Conservation (phyloP, 108 stramenopile species). For the Nitzschia palea region DNA sequence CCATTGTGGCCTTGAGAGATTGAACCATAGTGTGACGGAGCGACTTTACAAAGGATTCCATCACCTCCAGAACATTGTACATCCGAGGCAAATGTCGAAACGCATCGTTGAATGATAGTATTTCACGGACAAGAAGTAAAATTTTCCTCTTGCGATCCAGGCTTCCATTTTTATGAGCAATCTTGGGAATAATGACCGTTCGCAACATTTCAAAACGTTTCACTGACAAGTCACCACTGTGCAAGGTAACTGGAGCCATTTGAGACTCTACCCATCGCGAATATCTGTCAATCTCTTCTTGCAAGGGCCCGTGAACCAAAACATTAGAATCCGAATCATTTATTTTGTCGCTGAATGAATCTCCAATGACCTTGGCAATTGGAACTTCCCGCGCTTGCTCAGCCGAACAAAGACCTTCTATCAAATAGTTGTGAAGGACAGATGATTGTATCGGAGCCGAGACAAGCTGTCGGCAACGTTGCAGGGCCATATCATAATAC, state of each 20-base stretch:
- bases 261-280: slow-evolving; percentile 13
- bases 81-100: neutral
- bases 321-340: neutral
- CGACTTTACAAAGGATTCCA: neutral
- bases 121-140: neutral
- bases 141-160: neutral
- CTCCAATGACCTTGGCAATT: slow-evolving; percentile 9
- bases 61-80: neutral
- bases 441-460: neutral
- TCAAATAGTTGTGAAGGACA: slow-evolving; percentile 19
- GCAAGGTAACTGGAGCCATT: neutral
- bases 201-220: neutral
- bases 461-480: slow-evolving; percentile 9
- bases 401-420: slow-evolving; percentile 7
- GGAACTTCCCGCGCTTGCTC: neutral
- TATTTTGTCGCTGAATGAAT: neutral
- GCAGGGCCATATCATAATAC: neutral
- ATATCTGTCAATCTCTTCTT: slow-evolving; percentile 32
- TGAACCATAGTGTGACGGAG: neutral
- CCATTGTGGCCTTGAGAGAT: slow-evolving; percentile 4
- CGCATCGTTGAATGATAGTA: neutral
- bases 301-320: slow-evolving; percentile 8
- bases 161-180: neutral
- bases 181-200: neutral
- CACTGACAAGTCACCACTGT: neutral